Percentiles rank a stretch among this genome's conserved stretches.
Evolutionary conservation across 2,329 filamentous ascomycete genomes (phyloP).

Genomic region (Fusarium multiceps): DNA sequence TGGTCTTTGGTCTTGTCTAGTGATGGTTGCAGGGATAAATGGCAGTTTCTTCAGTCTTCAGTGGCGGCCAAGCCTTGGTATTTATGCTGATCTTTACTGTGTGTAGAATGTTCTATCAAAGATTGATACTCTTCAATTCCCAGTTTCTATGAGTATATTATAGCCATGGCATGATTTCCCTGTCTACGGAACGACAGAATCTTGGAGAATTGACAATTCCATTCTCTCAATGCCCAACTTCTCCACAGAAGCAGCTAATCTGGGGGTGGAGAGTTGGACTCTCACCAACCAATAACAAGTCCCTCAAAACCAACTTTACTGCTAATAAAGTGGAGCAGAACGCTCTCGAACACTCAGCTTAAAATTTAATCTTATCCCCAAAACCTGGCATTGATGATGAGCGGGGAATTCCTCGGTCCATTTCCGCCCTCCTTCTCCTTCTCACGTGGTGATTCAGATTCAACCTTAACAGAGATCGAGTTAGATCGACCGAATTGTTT

Average conservation of each 20-base stretch:
- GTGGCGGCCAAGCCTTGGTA: neutral
- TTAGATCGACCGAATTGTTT: neutral
- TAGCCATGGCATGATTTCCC: neutral
- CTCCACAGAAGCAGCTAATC: conserved; percentile 21
- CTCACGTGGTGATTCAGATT: neutral
- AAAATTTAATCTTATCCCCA: neutral
- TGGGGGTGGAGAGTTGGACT: conserved; percentile 14
- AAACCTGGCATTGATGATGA: neutral
- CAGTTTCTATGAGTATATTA: too few species aligned
- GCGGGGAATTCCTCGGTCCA: neutral
- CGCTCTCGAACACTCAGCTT: conserved; percentile 11
- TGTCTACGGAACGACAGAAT: neutral
- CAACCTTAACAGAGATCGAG: neutral
- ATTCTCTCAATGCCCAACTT: conserved; percentile 4
- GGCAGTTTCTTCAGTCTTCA: neutral
- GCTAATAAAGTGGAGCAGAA: conserved; percentile 19
- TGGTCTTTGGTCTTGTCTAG: neutral
- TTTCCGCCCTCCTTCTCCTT: neutral
- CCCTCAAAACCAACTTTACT: neutral
- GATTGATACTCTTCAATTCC: too few species aligned
- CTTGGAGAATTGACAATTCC: conserved; percentile 11
- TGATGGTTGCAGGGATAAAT: conserved; percentile 3
- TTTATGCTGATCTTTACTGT: neutral
- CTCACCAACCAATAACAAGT: neutral
- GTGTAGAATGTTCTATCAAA: neutral